A percentile compares a stretch with the other conserved stretches of the same genome.
phyloP scores from a whole-genome alignment of 2,329 filamentous ascomycete species.

The Pestalotiopsis sp. region DNA sequence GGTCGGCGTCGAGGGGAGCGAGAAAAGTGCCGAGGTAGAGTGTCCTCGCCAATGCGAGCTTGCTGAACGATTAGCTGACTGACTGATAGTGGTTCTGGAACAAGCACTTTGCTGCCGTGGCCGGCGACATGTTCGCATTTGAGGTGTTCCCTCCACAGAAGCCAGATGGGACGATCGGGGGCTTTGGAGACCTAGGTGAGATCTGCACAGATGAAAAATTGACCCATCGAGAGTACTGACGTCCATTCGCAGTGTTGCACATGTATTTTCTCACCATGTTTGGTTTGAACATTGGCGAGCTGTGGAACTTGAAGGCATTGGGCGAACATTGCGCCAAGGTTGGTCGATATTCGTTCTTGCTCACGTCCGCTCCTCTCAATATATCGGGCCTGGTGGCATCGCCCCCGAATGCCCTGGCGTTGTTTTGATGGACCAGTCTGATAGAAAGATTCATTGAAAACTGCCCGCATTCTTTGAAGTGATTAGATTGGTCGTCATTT shows the following conservation, averaged over 20 bases:
- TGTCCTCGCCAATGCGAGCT: neutral
- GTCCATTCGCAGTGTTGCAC: conserved; percentile 7
- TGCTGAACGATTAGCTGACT: neutral
- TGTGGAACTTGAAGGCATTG: conserved; percentile 24
- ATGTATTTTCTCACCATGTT: conserved; percentile 15
- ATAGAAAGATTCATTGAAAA: neutral
- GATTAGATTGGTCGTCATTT: neutral
- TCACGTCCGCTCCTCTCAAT: conserved; percentile 44
- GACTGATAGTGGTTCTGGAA: conserved; percentile 58
- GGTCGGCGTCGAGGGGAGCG: conserved; percentile 51
- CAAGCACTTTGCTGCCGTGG: conserved; percentile 57
- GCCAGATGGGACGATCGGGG: conserved; percentile 20
- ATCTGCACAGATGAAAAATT: neutral
- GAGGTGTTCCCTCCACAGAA: conserved; percentile 50
- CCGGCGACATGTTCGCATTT: conserved; percentile 57
- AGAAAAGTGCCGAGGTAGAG: conserved; percentile 43
- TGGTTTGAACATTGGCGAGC: conserved; percentile 24
- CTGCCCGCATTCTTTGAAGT: too few relatives aligned
- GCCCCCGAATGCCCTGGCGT: conserved; percentile 42
- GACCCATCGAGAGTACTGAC: neutral
- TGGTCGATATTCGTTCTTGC: conserved; percentile 42
- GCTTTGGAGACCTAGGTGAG: conserved; percentile 15
- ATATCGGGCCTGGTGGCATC: conserved; percentile 42
- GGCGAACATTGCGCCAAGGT: conserved; percentile 34
- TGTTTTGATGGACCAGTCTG: conserved; percentile 29